Base-by-base conservation (phyloP, 345 rosid genomes). In the Eucalyptus melliodora region DNA sequence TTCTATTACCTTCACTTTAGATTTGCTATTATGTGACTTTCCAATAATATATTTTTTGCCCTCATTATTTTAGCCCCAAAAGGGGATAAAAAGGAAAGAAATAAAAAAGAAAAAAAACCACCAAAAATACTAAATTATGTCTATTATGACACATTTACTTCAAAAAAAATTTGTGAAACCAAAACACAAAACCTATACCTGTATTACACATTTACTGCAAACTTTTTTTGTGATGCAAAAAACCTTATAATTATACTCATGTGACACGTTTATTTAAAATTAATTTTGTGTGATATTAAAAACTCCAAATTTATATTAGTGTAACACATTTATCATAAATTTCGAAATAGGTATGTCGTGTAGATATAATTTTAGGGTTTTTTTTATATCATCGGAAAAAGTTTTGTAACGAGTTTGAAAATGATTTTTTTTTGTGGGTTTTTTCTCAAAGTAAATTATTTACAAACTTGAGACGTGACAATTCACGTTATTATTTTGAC, bases 201-300 rank as follows among this genome's bases (percentile, higher is more conserved):
- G 1, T 53, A 19, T 53, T 53, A 53, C 0, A 53, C 24, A 7
- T 19, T 53, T 53, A 53, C 1, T 7, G 0, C 0, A 53, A 51
- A 7, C 0, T 0, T 17, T 16, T 51, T 51, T 53, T 53, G 2
- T 19, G 2, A 53, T 19, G 9, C 0, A 1, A 53, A 53, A 51
- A 19, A 53, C 2, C 5, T 19, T 53, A 53, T 3, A 19, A 0
- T 53, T 19, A 19, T 53, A 0, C 4, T 8, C 0, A 53, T 21
- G 24, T 19, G 6, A 56, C 6, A 2, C 0, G 3, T 24, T 24
- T 56, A 24, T 56, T 56, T 56, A 1, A 56, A 56, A 24, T 0
- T 19, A 53, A 53, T 56, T 4, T 56, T 56, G 11, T 24, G 6
- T 56, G 12, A 56, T 9, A 24, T 4, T 56, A 56, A 56, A 1